Conservation (phyloP, 257 asterid genomes). For the Cordia subcordata region DNA sequence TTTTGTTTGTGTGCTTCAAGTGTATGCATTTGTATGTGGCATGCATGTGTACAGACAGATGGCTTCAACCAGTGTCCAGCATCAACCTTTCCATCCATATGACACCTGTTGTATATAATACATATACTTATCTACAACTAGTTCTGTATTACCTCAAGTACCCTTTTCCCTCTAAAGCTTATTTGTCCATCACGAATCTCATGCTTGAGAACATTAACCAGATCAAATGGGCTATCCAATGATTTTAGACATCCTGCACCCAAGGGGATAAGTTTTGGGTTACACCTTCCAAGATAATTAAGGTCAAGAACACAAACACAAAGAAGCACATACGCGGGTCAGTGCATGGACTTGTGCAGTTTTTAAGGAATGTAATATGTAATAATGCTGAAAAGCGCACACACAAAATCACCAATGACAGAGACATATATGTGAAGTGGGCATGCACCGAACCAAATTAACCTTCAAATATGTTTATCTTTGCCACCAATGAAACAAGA, state of each 20-base stretch:
- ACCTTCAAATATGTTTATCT: neutral
- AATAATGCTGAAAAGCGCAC: too few relatives aligned
- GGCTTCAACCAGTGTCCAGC: too few relatives aligned
- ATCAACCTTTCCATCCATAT: too few relatives aligned
- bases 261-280: neutral
- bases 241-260: slow-evolving; percentile 25
- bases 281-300: neutral
- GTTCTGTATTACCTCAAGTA: slow-evolving; percentile 27
- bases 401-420: neutral
- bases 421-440: neutral
- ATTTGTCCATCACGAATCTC: slow-evolving; percentile 38
- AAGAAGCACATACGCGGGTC: neutral
- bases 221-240: slow-evolving; percentile 33
- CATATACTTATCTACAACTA: neutral
- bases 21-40: too few relatives aligned
- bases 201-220: slow-evolving; percentile 36
- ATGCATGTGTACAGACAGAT: too few relatives aligned
- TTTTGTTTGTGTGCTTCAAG: too few relatives aligned
- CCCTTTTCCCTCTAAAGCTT: slow-evolving; percentile 35
- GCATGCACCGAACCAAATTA: neutral
- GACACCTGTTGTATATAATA: too few relatives aligned
- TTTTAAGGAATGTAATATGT: too few relatives aligned
- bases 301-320: neutral
- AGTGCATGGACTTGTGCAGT: too few relatives aligned
- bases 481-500: neutral